Base-by-base conservation (phyloP, 78 protist species). In the Dictyostelium brefeldianum region DNA sequence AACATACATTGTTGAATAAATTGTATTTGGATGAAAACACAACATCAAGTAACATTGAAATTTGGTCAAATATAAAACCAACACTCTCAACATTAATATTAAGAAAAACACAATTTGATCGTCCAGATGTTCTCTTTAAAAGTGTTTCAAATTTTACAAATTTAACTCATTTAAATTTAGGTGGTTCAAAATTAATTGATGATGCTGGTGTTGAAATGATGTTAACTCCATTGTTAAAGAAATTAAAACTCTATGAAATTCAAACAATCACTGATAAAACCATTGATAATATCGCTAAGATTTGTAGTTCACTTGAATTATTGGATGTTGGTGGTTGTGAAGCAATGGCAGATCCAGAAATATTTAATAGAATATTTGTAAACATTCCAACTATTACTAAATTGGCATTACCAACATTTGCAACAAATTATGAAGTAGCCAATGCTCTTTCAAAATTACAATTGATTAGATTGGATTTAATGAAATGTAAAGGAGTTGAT, bases 321-420 rank as follows among this genome's bases (percentile, higher is more conserved):
- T 74, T 87, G 8, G 93, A 87, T 87, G 27, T 54, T 6, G 78
- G 78, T 48, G 59, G 36, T 43, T 87, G 93, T 64, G 47, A 25
- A 3, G 25, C 18, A 7, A 73, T 46, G 0, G 81, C 17, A 7
- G 93, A 27, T 3, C 11, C 1, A 14, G 75, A 67, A 15, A 31
- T 15, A 5, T 17, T 25, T 14, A 5, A n/a, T 67, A n/a, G 17
- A 31, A 43, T 83, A 17, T 27, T 43, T 22, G 36, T 6, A 8
- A 15, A 17, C n/a, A 75, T 77, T 56, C 51, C 75, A 56, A 27
- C 47, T 0, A 22, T 87, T 2, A 17, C 22, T 1, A 87, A 87
- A 53, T 20, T 87, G 5, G 84, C 79, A 20, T 11, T 74, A 3
- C 93, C 93, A 17, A 27, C 53, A 27, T 59, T 11, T 11, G 53